Evolutionary conservation across 2,329 filamentous ascomycete species (phyloP), one percentile per base, ranked within the genome.

Genomic region (Ascochyta viciae-villosae): DNA sequence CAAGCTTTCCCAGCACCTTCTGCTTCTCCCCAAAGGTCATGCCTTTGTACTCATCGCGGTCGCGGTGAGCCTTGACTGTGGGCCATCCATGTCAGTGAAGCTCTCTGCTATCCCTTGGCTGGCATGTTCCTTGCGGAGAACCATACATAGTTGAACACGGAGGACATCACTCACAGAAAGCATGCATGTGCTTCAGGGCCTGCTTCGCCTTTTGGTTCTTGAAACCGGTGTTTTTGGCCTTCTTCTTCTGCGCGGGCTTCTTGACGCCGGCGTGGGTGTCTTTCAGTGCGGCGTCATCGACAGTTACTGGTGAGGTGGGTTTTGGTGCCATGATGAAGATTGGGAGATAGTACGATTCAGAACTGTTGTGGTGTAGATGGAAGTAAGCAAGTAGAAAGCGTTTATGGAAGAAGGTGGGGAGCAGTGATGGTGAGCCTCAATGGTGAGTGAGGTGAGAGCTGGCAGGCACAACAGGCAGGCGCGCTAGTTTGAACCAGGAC

Each of bases 121-220:
- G 38, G 24, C 22, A 24, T 6, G 3, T 7, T 24, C 12, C 4
- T 16, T 19, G n/a, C n/a, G n/a, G n/a, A 3, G 19, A 22, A 16
- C 6, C n/a, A 16, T n/a, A 31, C n/a, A 16, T n/a, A 31, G 42
- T 26, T 38, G 31, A 41, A n/a, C 19, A 8, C 35, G 27, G 19
- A 19, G 39, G 42, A 41, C 23, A 13, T 13, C 19, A 73, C 73
- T 63, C 53, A 75, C 73, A 74, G 62, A 63, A 76, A 27, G 64
- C 66, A 53, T 75, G 72, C 72, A 76, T 75, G 61, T 67, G 69
- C 39, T 62, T 59, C 68, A 75, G 72, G n/a, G 69, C 67, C 12
- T 49, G 61, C 41, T 56, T 66, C 3, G 71, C 66, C 13, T 71
- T 72, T 31, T 58, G 55, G 41, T 62, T 66, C 58, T 68, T 72